Conservation (phyloP, 208 protist species). For the Trypanosoma rangeli region DNA sequence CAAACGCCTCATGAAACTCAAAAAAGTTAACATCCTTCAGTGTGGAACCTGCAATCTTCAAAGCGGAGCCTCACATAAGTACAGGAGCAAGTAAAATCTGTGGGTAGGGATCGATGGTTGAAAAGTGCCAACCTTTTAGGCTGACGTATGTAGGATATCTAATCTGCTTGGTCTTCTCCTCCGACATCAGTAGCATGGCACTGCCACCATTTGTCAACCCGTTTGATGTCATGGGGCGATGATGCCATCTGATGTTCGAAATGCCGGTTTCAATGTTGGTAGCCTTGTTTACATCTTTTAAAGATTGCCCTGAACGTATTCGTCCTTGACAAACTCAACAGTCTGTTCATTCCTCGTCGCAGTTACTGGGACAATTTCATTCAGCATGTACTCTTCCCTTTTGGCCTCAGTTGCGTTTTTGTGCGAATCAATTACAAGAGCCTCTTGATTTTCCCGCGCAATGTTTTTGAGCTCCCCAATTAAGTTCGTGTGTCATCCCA, state of each 20-base stretch:
- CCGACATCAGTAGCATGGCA: slow-evolving; percentile 84
- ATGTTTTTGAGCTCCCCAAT: slow-evolving; percentile 84
- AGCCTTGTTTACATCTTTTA: slow-evolving; percentile 69
- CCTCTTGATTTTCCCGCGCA: slow-evolving; percentile 66
- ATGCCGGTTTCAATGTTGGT: slow-evolving; percentile 62
- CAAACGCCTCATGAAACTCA: slow-evolving; percentile 91
- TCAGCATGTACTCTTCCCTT: slow-evolving; percentile 67
- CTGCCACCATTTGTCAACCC: slow-evolving; percentile 80
- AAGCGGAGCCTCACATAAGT: slow-evolving; percentile 66
- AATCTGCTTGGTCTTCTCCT: slow-evolving; percentile 74
- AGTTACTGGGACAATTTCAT: slow-evolving; percentile 69
- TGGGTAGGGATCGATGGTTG: slow-evolving; percentile 85
- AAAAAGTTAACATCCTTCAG: slow-evolving; percentile 83
- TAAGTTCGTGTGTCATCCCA: slow-evolving; percentile 87
- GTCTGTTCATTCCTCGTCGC: slow-evolving; percentile 43
- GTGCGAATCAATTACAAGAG: slow-evolving; percentile 64
- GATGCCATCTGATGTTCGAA: slow-evolving; percentile 76
- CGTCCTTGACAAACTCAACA: slow-evolving; percentile 48
- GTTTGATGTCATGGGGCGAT: slow-evolving; percentile 82
- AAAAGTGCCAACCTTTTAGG: slow-evolving; percentile 69
- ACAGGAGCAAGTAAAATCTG: slow-evolving; percentile 85
- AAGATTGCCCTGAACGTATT: slow-evolving; percentile 65
- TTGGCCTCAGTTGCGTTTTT: slow-evolving; percentile 59
- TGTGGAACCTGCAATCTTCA: slow-evolving; percentile 69
- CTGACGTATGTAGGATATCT: slow-evolving; percentile 73